Conservation (phyloP, 352 stramenopile genomes). For the Blastocystis sp. region DNA sequence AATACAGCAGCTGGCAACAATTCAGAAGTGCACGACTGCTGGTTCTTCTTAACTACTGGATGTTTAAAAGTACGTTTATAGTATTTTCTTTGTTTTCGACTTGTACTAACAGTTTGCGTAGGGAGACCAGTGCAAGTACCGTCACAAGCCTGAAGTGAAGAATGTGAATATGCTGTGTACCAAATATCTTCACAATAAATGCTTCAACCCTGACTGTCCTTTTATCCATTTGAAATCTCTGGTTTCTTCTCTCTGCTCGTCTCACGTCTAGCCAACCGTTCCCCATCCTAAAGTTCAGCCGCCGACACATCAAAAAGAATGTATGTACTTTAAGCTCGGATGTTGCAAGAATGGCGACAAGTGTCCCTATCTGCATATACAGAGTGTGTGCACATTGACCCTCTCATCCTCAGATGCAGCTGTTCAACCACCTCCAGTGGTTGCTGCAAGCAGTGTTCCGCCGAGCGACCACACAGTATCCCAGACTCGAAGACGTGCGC, state of each 20-base stretch:
- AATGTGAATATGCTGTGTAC: conserved; percentile 43
- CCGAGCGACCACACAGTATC: background rate
- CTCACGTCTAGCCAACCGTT: background rate
- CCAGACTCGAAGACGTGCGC: background rate
- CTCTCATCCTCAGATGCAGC: no score
- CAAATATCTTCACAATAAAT: background rate
- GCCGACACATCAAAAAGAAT: background rate
- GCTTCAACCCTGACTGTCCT: conserved; percentile 18
- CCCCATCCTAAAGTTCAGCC: background rate
- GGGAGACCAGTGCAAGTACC: conserved; percentile 16
- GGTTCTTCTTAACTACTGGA: conserved; percentile 38
- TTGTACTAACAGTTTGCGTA: background rate
- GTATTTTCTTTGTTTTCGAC: background rate
- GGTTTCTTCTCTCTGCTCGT: background rate
- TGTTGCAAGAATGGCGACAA: conserved; percentile 41
- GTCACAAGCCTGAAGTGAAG: conserved; percentile 24
- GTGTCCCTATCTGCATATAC: conserved; percentile 14
- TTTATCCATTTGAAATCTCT: conserved; percentile 44
- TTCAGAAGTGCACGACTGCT: conserved; percentile 1
- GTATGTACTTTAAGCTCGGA: conserved; percentile 10
- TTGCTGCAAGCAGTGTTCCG: no score
- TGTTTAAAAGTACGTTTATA: conserved; percentile 17
- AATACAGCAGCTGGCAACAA: background rate
- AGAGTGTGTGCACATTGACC: no score
- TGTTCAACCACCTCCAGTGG: no score